Percentiles rank a stretch among this genome's conserved stretches.
Conservation (phyloP, 805 yeast genomes). For the Starmerella ratchasimensis region DNA sequence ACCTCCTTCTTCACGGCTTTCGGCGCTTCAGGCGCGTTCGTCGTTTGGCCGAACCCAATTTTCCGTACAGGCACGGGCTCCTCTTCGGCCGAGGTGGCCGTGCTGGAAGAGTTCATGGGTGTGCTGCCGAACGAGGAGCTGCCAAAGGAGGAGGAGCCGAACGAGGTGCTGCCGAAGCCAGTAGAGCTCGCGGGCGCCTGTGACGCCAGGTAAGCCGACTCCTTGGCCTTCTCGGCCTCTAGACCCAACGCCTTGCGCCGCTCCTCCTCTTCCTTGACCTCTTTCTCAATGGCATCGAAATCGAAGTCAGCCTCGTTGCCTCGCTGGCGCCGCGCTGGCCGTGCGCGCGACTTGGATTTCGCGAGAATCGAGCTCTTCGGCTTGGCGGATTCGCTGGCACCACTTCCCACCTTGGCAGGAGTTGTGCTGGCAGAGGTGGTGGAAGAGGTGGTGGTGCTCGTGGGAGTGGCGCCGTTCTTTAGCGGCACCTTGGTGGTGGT, state of each 20-base stretch:
- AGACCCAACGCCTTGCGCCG: constrained; percentile 32
- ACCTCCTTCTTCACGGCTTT: constrained; percentile 27
- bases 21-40: constrained; percentile 18
- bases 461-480: background rate
- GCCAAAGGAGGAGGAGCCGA: background rate
- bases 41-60: constrained; percentile 23
- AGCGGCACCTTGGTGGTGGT: no score
- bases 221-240: constrained; percentile 24
- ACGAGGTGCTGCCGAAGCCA: background rate
- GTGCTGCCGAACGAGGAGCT: background rate
- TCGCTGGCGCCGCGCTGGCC: constrained; percentile 18
- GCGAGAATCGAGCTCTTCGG: constrained; percentile 17
- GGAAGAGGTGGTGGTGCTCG: constrained; percentile 5
- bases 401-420: constrained; percentile 8
- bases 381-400: constrained; percentile 22
- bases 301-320: constrained; percentile 32
- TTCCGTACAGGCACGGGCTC: constrained; percentile 15
- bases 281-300: constrained; percentile 55
- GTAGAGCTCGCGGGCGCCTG: background rate
- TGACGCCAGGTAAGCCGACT: no score
- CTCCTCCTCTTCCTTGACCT: constrained; percentile 72
- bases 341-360: constrained; percentile 6
- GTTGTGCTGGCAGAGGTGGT: constrained; percentile 7
- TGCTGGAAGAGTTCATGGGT: background rate
- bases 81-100: constrained; percentile 6